Base-by-base conservation (phyloP, 331 rosid genomes). In the Quercus phellos region DNA sequence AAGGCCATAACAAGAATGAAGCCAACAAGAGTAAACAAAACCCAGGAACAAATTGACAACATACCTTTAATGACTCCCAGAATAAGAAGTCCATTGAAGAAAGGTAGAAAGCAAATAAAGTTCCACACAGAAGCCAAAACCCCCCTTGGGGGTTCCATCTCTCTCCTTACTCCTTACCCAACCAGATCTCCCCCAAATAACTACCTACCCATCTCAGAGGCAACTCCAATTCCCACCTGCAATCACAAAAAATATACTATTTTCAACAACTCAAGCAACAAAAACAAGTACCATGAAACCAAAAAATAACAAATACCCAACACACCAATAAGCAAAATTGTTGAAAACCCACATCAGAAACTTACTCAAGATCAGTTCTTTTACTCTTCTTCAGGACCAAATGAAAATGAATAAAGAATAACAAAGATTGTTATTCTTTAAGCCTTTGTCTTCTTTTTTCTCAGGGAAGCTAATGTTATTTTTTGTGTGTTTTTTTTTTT, bases 51-150 rank as follows among this genome's bases (percentile, higher is more conserved):
- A 74, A 79, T 29, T 30, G 74, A 18, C 11, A 64, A 12, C 71
- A 72, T 16, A 90, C 99, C 99, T 91, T 95, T 95, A 80, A 90
- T 79, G 79, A 0, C 59, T 76, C 98, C 99, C 11, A 95, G 88
- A 82, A 95, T 46, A 70, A 95, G 82, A 79, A 95, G 97, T 30
- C 99, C 99, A 67, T 76, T 50, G 89, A 95, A 95, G 86, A 82
- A 93, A 72, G 99, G 99, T 24, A 95, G 87, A 81, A 93, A 95
- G 69, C 84, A 70, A 59, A 95, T 81, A 54, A 95, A 95, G 78
- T 77, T 90, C 96, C 85, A 85, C 53, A 91, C 8, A 34, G 86
- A 38, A 83, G 93, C 83, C 75, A 72, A 74, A 56, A 89, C 16
- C 32, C 93, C 93, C 80, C 27, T 54, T 17, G 93, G 90, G 79